Base-by-base conservation (phyloP, 495 filamentous ascomycete genomes). In the Penicillium steckii region DNA sequence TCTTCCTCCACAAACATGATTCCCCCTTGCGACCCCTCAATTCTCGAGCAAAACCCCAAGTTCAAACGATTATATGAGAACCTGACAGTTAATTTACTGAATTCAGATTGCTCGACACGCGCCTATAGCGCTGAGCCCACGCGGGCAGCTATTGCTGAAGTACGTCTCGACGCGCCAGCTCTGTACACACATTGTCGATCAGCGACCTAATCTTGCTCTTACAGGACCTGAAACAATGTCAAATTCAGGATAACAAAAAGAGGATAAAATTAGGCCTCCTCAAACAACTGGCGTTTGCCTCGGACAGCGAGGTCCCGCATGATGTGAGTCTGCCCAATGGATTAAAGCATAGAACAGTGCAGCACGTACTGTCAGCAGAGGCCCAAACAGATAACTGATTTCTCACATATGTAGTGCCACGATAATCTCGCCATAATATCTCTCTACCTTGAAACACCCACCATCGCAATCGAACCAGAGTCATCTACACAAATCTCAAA, bases 61-160 rank as follows among this genome's bases (percentile, higher is more conserved):
- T 89, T 89, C 55, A 81, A 84, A 45, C 73, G 69, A 23, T 72
- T 89, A 1, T 84, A 87, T 61, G 75, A 80, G 15, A 80, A 78
- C 15, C 59, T 89, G 6, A 84, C 84, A 0, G 77, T 70, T 1
- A 75, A 68, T 0, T 61, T 86, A 7, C 71, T 89, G 21, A 83
- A 85, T 50, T 66, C 78, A 0, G 79, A 86, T 75, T 84, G 79
- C 12, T 85, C 84, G 12, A 86, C 83, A 0, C 80, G 77, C 56
- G 71, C 77, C 27, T 69, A 82, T 50, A 66, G 74, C 45, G 63
- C 72, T 3, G 75, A 77, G 33, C 80, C 84, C 37, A 75, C 78
- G 51, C 78, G 80, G 22, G 66, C 74, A 66, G 74, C 69, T 19
- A 72, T 81, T 22, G 61, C 65, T 17, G 75, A 83, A 60, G 85